A percentile compares a stretch with the other conserved stretches of the same genome.
Conservation (phyloP, 495 filamentous ascomycete species). For the Patellaria atrata region DNA sequence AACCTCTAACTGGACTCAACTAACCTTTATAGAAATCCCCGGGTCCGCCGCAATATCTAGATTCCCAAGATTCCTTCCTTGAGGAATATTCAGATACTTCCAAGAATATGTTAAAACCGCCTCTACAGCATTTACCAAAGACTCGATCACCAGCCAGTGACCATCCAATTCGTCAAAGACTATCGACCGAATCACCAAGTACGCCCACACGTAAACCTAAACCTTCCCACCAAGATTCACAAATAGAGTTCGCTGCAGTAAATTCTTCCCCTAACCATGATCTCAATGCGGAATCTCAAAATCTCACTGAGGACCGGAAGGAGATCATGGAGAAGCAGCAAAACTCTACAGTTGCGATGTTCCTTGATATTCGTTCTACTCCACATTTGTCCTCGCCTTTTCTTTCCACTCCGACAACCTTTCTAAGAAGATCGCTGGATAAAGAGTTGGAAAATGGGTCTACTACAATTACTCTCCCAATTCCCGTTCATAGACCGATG, state of each 20-base stretch:
- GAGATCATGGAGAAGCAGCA: conserved; percentile 54
- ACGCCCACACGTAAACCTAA: conserved; percentile 25
- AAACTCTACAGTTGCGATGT: conserved; percentile 49
- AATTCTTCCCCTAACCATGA: conserved; percentile 37
- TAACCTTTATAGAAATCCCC: no score
- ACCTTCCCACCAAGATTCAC: conserved; percentile 60
- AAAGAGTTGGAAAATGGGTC: background rate
- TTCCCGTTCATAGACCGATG: conserved; percentile 19
- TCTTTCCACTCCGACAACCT: conserved; percentile 20
- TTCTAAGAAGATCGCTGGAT: conserved; percentile 17
- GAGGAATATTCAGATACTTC: conserved; percentile 6
- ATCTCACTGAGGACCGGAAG: conserved; percentile 58
- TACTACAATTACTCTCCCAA: conserved; percentile 3
- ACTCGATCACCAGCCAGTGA: conserved; percentile 11
- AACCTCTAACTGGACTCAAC: conserved; percentile 41
- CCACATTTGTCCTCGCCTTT: no score
- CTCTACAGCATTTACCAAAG: conserved; percentile 10
- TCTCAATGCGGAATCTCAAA: conserved; percentile 40
- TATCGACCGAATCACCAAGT: background rate
- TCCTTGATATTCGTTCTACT: conserved; percentile 53
- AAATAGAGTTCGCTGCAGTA: conserved; percentile 58
- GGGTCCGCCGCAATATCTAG: no score
- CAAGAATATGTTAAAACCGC: conserved; percentile 4
- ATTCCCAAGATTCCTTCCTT: conserved; percentile 8
- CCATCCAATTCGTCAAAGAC: conserved; percentile 2